Evolutionary conservation across 495 filamentous ascomycete species (phyloP).

Genomic region (Xylaria sp.): DNA sequence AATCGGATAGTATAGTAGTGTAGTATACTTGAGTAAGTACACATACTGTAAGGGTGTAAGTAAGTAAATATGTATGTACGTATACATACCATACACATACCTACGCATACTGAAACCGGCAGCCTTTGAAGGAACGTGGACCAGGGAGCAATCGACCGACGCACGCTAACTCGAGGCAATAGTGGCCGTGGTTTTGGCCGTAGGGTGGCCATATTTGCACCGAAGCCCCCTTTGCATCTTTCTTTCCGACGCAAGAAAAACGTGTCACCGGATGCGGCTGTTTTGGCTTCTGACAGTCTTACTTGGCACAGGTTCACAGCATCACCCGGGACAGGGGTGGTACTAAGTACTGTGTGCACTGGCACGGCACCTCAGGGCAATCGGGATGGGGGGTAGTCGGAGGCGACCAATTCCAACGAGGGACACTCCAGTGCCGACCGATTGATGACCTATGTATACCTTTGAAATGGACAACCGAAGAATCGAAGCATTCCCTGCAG

Average conservation of each 20-base stretch:
- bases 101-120: neutral
- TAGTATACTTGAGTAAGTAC: too few relatives aligned
- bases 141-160: neutral
- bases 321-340: neutral
- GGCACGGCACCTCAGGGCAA: neutral
- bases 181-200: too few relatives aligned
- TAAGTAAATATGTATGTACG: too few relatives aligned
- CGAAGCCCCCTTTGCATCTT: neutral
- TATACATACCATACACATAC: too few relatives aligned
- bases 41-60: too few relatives aligned
- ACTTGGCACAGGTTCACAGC: constrained; percentile 14
- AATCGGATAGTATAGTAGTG: neutral
- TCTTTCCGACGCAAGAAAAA: constrained; percentile 21
- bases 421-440: neutral
- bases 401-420: neutral
- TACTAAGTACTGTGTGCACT: neutral
- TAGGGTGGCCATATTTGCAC: constrained; percentile 5
- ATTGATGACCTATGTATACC: neutral
- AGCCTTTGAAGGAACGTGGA: neutral
- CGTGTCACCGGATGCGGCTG: constrained; percentile 29
- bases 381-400: neutral
- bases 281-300: constrained; percentile 23
- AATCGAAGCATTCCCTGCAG: neutral
- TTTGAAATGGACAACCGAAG: neutral
- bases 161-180: neutral